Conservation (phyloP, 2,329 filamentous ascomycete species). For the Hypoxylon sp. region DNA sequence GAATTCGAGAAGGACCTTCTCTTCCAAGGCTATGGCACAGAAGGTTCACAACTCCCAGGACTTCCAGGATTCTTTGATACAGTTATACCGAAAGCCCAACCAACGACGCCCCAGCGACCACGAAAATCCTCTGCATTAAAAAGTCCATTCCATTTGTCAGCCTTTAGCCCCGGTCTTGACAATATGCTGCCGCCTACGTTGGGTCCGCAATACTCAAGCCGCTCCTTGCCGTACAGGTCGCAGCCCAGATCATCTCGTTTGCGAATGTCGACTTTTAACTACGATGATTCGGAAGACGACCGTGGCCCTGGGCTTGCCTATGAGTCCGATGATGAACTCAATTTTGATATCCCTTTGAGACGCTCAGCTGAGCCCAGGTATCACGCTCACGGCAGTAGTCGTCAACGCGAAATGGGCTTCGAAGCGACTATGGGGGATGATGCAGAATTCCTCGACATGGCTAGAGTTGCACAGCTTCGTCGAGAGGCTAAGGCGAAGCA, state of each 20-base stretch:
- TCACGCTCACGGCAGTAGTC: constrained; percentile 16
- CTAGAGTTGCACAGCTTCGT: constrained; percentile 16
- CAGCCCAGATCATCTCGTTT: constrained; percentile 18
- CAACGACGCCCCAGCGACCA: constrained; percentile 8
- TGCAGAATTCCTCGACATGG: constrained; percentile 8
- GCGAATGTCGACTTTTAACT: constrained; percentile 30
- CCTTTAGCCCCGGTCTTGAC: constrained; percentile 15
- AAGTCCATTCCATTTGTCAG: constrained; percentile 11
- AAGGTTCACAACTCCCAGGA: constrained; percentile 39
- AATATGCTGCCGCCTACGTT: constrained; percentile 3
- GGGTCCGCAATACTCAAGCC: constrained; percentile 18
- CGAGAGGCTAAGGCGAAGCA: constrained; percentile 23
- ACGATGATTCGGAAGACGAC: constrained; percentile 33
- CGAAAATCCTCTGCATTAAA: constrained; percentile 1
- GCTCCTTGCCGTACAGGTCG: constrained; percentile 16
- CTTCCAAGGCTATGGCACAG: constrained; percentile 39
- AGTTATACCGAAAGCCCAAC: constrained; percentile 5
- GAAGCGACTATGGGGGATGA: constrained; percentile 21
- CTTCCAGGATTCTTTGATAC: constrained; percentile 39
- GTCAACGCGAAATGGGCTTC: constrained; percentile 7
- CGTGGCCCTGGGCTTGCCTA: constrained; percentile 8
- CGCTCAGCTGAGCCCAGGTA: constrained; percentile 25
- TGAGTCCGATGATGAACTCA: constrained; percentile 40
- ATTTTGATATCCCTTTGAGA: constrained; percentile 40
- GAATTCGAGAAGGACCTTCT: constrained; percentile 44